phyloP scores from a whole-genome alignment of 495 filamentous ascomycete species.

The Lasiosphaeria hispida region DNA sequence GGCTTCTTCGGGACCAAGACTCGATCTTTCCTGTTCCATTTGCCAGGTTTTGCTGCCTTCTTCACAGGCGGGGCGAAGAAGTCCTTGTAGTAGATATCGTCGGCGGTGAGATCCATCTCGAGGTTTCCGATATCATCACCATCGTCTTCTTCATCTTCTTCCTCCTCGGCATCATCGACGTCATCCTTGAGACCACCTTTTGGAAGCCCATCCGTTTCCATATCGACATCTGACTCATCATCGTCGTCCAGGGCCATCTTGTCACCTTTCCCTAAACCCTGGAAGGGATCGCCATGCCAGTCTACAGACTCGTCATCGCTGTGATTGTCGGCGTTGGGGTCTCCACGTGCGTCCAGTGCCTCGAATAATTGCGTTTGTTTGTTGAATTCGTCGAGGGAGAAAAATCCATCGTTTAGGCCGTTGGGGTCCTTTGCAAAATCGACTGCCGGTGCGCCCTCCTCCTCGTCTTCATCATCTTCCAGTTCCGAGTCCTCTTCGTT shows the following conservation, averaged over 20 bases:
- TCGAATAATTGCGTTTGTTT: conserved; percentile 84
- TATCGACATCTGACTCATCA: conserved; percentile 48
- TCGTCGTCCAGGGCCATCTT: conserved; percentile 30
- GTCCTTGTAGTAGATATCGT: conserved; percentile 80
- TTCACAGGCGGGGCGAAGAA: conserved; percentile 84
- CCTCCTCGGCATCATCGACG: conserved; percentile 58
- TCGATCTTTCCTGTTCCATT: conserved; percentile 33
- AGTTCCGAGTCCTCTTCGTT: conserved; percentile 14
- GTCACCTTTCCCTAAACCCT: conserved; percentile 13
- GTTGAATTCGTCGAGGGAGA: conserved; percentile 98
- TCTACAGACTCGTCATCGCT: conserved; percentile 82
- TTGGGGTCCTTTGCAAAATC: conserved; percentile 50
- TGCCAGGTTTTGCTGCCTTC: conserved; percentile 51
- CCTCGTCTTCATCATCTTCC: conserved; percentile 26
- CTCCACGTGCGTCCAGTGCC: conserved; percentile 67
- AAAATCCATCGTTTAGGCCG: conserved; percentile 90
- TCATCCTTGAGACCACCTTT: conserved; percentile 39
- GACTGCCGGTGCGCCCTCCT: conserved; percentile 38
- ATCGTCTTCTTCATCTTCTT: conserved; percentile 52
- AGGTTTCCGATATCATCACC: conserved; percentile 50
- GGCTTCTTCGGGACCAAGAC: conserved; percentile 4
- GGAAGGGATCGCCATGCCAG: conserved; percentile 72
- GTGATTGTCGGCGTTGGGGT: conserved; percentile 57
- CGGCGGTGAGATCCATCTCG: conserved; percentile 66
- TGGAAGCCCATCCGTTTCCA: conserved; percentile 12